Base-by-base conservation (phyloP, 1,284 basidiomycete species). In the Termitomyces sp. region DNA sequence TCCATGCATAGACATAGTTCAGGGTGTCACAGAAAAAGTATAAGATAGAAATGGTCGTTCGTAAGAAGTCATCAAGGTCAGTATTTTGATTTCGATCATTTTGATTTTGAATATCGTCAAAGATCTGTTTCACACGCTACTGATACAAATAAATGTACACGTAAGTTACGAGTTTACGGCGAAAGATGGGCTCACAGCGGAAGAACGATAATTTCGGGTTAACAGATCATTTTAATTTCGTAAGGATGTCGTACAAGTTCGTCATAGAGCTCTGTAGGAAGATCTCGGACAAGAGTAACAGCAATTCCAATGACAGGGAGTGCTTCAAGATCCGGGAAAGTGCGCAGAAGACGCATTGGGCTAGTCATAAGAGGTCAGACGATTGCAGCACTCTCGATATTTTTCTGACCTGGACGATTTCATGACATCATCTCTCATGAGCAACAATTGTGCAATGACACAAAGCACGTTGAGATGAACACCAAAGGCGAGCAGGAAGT, bases 391-490 rank as follows among this genome's bases (percentile, higher is more conserved):
- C 17, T 19, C 10, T 28, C 26, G 2, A 5, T 54, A 51, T 31
- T 30, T 6, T 43, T 70, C 81, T 58, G 55, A 94, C 94, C 91
- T 92, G 1, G 85, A 77, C 3, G 87, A 90, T 50, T 74, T 77
- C 83, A 98, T 90, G 31, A 99, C 82, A 49, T 94, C 90, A 55
- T 92, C 87, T 58, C 93, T 80, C 71, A 98, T 95, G 21, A 97
- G 80, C 2, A 94, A 73, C 1, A 98, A 75, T 66, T 98, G 96
- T 2, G 96, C 94, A 55, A 98, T 95, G 7, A 98, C 93, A 68
- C 94, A 98, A 13, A 98, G 79, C 9, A 99, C 88, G 67, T 98
- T 98, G 26, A 98, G 78, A 67, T 98, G 96, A 6, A 95, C 90
- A 12, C 96, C 96, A 65, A 95, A 98, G 1, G 95, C 93, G 30